A percentile compares a stretch with the other conserved stretches of the same genome.
phyloP scores from a whole-genome alignment of 495 filamentous ascomycete species.

The Xylaria venustula region DNA sequence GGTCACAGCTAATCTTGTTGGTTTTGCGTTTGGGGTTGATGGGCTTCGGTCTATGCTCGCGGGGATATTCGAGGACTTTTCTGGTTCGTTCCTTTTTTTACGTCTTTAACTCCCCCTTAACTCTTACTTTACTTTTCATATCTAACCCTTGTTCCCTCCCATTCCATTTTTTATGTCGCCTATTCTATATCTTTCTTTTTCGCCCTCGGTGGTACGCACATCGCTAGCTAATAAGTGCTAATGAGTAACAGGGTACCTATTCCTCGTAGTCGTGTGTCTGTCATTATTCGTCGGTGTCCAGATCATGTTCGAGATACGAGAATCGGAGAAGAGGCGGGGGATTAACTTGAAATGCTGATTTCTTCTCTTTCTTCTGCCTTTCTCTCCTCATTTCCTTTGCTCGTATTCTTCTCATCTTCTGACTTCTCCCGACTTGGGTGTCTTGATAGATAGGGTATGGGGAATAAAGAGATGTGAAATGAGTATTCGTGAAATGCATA shows the following conservation, averaged over 20 bases:
- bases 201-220: too few species aligned
- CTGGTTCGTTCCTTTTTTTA: conserved; percentile 44
- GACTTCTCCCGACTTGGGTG: too few species aligned
- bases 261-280: conserved; percentile 65
- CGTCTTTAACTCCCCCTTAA: too few species aligned
- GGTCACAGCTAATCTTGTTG: conserved; percentile 92
- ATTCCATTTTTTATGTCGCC: background rate
- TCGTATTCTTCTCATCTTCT: too few species aligned
- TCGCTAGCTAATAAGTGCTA: background rate
- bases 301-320: conserved; percentile 94
- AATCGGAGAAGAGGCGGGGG: conserved; percentile 76
- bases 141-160: background rate
- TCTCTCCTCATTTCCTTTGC: too few species aligned
- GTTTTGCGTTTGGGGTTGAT: conserved; percentile 89
- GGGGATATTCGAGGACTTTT: conserved; percentile 71
- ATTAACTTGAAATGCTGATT: conserved; percentile 81
- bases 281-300: conserved; percentile 83
- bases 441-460: too few species aligned
- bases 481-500: too few species aligned
- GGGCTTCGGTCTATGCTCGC: conserved; percentile 73
- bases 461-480: too few species aligned
- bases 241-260: conserved; percentile 57
- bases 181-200: too few species aligned
- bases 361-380: background rate
- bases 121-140: background rate